A percentile compares a stretch with the other conserved stretches of the same genome.
Evolutionary conservation across 176 grass and related monocot species (phyloP).

Genomic region (Ananas comosus): DNA sequence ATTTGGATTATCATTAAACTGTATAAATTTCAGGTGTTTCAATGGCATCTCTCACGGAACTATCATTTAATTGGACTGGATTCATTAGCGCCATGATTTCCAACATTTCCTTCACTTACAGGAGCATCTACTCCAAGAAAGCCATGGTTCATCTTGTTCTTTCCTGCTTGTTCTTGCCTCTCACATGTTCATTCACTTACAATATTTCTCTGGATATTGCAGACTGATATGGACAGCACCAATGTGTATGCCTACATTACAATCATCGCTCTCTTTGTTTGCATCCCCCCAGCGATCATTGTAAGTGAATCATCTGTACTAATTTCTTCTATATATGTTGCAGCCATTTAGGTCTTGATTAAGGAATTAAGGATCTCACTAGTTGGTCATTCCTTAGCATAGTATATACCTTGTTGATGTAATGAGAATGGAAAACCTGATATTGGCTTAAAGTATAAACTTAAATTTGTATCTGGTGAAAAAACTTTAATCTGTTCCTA

Average conservation of each 20-base stretch:
- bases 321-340: not conserved
- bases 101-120: slow-evolving; percentile 98
- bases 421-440: no score
- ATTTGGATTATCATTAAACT: no score
- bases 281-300: slow-evolving; percentile 82
- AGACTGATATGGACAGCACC: slow-evolving; percentile 99
- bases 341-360: not conserved
- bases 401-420: no score
- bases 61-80: slow-evolving; percentile 93
- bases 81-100: slow-evolving; percentile 99
- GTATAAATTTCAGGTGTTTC: slow-evolving; percentile 61
- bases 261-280: slow-evolving; percentile 89
- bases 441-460: no score
- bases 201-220: slow-evolving; percentile 27
- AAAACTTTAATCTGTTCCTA: no score
- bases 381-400: not conserved
- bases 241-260: slow-evolving; percentile 96
- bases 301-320: slow-evolving; percentile 33
- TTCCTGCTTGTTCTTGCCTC: not conserved
- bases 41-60: slow-evolving; percentile 90
- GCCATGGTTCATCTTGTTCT: slow-evolving; percentile 66
- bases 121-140: slow-evolving; percentile 99
- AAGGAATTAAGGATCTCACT: not conserved
- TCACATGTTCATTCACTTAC: slow-evolving; percentile 14
- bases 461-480: no score